Evolutionary conservation across 106 monocot species (phyloP).

Genomic region (Allium sativum): DNA sequence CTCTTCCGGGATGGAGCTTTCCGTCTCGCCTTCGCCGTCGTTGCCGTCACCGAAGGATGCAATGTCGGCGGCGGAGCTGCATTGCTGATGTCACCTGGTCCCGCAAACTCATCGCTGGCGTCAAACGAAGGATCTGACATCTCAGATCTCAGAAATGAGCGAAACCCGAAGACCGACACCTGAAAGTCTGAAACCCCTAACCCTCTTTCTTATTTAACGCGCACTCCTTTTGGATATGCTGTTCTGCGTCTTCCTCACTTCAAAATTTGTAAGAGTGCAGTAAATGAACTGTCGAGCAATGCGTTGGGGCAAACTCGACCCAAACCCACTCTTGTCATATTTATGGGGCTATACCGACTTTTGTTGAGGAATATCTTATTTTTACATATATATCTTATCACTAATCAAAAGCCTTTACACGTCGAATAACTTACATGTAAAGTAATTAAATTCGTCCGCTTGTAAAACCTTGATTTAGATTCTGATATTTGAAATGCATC

Average conservation of each 20-base stretch:
- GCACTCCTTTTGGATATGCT: neutral
- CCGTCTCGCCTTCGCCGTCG: conserved; percentile 13
- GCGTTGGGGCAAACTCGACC: no score
- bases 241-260: conserved; percentile 5
- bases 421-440: no score
- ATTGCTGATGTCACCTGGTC: conserved; percentile 10
- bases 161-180: neutral
- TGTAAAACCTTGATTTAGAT: no score
- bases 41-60: neutral
- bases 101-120: conserved; percentile 29
- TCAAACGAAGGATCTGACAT: conserved; percentile 13
- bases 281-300: no score
- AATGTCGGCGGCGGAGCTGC: conserved; percentile 3
- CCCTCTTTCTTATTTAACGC: neutral
- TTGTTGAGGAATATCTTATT: no score
- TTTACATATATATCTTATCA: no score
- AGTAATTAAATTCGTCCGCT: no score
- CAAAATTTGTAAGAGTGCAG: neutral
- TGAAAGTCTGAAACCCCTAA: no score
- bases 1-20: conserved; percentile 35
- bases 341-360: no score
- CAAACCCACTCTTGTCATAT: no score
- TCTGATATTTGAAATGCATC: no score
- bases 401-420: no score
- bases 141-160: neutral